phyloP scores from a whole-genome alignment of 306 rosid genomes.

The Betula pendula region DNA sequence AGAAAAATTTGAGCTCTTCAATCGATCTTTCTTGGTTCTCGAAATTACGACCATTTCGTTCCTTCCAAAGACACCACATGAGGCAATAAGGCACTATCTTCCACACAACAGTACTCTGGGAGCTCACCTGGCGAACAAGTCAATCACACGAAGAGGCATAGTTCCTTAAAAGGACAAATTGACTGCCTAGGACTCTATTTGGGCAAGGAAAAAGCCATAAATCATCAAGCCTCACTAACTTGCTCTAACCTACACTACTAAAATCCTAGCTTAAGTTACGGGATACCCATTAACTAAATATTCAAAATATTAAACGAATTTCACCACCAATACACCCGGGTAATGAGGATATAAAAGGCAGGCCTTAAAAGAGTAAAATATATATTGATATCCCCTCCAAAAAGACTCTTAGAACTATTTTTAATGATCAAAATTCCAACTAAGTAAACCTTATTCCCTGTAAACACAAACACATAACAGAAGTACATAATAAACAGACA shows the following conservation, averaged over 20 bases:
- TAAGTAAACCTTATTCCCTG: not conserved
- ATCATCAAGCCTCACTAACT: not conserved
- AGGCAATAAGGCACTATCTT: no score
- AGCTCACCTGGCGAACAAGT: no score
- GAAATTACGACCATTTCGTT: no score
- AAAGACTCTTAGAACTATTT: not conserved
- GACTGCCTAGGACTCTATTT: not conserved
- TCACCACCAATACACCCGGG: not conserved
- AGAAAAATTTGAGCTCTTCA: no score
- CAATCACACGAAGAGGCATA: no score
- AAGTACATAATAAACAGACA: not conserved
- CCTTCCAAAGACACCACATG: no score
- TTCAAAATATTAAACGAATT: not conserved
- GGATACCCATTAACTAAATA: not conserved
- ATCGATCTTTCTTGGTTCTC: no score
- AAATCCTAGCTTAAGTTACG: not conserved
- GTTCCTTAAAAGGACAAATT: not conserved
- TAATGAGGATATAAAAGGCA: not conserved
- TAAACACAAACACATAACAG: not conserved
- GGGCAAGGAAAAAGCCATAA: not conserved
- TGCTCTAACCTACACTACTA: not conserved
- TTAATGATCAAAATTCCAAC: not conserved
- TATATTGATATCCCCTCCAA: not conserved
- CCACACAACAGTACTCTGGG: no score
- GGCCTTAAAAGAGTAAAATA: not conserved